phyloP scores from a whole-genome alignment of 768 basidiomycete genomes.

The Sarcodon aspratus region DNA sequence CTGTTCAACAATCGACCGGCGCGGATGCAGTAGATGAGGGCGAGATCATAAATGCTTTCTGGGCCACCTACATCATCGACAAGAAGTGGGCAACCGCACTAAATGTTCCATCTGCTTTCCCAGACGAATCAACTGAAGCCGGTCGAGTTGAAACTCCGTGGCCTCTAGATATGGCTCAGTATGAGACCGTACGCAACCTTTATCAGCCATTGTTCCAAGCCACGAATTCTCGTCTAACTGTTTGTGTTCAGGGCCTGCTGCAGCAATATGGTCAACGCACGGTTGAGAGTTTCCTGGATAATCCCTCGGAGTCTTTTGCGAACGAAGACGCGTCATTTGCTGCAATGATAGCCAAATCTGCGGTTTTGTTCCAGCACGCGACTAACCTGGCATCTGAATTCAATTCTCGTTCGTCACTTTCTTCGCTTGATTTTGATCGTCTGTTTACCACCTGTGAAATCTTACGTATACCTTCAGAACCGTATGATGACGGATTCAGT shows the following conservation, averaged over 20 bases:
- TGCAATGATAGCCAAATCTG: slow-evolving; percentile 10
- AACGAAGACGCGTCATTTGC: slow-evolving; percentile 7
- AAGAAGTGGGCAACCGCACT: slow-evolving; percentile 12
- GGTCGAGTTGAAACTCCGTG: slow-evolving; percentile 13
- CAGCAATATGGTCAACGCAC: slow-evolving; percentile 5
- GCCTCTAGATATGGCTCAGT: slow-evolving; percentile 12
- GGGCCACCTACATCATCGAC: slow-evolving; percentile 14
- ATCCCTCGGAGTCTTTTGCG: slow-evolving; percentile 6
- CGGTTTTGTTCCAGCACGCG: background rate
- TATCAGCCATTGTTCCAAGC: background rate
- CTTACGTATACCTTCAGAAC: too few relatives aligned
- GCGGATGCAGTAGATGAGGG: slow-evolving; percentile 12
- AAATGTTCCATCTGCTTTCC: slow-evolving; percentile 8
- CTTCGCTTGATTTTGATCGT: too few relatives aligned
- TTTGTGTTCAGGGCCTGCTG: slow-evolving; percentile 3
- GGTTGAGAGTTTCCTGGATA: slow-evolving; percentile 1
- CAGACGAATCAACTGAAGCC: slow-evolving; percentile 3
- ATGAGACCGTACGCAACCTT: slow-evolving; percentile 8
- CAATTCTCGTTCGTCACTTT: background rate
- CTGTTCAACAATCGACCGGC: background rate
- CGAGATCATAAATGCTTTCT: slow-evolving; percentile 16
- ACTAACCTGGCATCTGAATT: background rate
- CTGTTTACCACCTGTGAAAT: too few relatives aligned
- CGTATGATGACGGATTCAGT: too few relatives aligned
- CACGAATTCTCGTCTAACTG: background rate